A percentile compares a stretch with the other conserved stretches of the same genome.
Evolutionary conservation across 345 rosid species (phyloP).

Genomic region (Eucalyptus pauciflora): DNA sequence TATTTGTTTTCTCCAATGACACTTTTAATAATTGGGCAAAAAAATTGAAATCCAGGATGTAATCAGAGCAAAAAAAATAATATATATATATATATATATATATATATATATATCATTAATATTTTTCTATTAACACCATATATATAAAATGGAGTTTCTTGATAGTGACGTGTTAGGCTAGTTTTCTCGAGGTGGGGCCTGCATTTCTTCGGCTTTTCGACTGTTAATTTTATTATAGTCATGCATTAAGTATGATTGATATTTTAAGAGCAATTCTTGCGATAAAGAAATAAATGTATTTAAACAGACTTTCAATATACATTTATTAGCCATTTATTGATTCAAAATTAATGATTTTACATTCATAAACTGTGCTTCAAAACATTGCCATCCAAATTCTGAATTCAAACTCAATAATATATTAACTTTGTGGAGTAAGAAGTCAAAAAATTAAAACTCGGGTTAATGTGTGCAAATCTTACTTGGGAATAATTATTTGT

Average conservation of each 20-base stretch:
- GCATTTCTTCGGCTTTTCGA: neutral
- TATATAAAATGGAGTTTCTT: no score
- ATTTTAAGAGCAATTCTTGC: neutral
- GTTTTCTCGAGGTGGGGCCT: no score
- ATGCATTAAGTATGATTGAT: no score
- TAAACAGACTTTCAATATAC: neutral
- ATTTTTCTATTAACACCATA: no score
- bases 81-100: no score
- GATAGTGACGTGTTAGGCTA: fast-evolving
- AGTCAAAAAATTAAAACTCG: neutral
- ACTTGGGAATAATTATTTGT: neutral
- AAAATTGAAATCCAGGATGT: no score
- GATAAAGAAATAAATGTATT: neutral
- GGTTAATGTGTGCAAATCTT: neutral
- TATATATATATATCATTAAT: fast-evolving
- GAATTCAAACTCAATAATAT: neutral
- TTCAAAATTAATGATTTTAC: neutral
- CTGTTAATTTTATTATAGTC: no score
- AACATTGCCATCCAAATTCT: no score
- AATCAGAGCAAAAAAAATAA: no score
- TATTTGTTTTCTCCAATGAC: no score
- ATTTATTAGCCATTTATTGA: neutral
- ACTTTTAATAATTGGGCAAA: no score
- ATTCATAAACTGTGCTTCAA: neutral
- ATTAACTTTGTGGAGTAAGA: neutral